A percentile compares a stretch with the other conserved stretches of the same genome.
Evolutionary conservation across 805 yeast genomes (phyloP).

Genomic region (Starmerella geochares): DNA sequence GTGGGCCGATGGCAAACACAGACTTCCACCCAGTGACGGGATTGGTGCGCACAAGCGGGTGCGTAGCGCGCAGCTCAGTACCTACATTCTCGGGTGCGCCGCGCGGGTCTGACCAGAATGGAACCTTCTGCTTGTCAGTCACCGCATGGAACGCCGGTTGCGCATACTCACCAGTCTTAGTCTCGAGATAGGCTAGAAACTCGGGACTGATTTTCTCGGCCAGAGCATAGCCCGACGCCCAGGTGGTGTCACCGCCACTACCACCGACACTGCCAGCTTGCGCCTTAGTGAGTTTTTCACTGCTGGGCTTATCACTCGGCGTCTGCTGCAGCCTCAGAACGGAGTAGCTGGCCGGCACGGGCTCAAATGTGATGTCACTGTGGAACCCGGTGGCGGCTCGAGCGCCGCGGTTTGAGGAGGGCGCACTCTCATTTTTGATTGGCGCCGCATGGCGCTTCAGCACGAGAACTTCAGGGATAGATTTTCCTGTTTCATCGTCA

Average conservation of each 20-base stretch:
- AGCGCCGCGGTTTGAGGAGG: neutral
- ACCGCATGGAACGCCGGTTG: constrained; percentile 8
- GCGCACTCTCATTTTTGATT: neutral
- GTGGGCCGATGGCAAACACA: constrained; percentile 39
- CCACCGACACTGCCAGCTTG: constrained; percentile 14
- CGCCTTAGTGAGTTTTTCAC: constrained; percentile 1
- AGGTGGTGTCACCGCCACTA: constrained; percentile 41
- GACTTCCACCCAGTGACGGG: constrained; percentile 56
- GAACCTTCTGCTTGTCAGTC: neutral
- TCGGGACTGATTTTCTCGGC: constrained; percentile 43
- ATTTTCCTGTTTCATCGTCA: constrained; percentile 4
- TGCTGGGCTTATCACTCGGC: constrained; percentile 21
- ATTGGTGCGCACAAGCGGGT: constrained; percentile 51
- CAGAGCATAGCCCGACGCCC: constrained; percentile 44
- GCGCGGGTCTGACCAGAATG: constrained; percentile 23
- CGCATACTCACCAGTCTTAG: constrained; percentile 31
- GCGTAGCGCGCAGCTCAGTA: constrained; percentile 37
- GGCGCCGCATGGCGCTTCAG: constrained; percentile 2
- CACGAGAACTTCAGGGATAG: constrained; percentile 12
- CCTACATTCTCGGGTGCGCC: constrained; percentile 30
- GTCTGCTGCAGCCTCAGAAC: constrained; percentile 41
- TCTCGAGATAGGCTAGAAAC: constrained; percentile 38
- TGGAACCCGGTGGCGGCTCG: constrained; percentile 33
- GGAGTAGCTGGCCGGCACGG: constrained; percentile 46
- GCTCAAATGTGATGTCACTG: constrained; percentile 46